Conservation (phyloP, 2,329 filamentous ascomycete genomes). For the Scedosporium boydii region DNA sequence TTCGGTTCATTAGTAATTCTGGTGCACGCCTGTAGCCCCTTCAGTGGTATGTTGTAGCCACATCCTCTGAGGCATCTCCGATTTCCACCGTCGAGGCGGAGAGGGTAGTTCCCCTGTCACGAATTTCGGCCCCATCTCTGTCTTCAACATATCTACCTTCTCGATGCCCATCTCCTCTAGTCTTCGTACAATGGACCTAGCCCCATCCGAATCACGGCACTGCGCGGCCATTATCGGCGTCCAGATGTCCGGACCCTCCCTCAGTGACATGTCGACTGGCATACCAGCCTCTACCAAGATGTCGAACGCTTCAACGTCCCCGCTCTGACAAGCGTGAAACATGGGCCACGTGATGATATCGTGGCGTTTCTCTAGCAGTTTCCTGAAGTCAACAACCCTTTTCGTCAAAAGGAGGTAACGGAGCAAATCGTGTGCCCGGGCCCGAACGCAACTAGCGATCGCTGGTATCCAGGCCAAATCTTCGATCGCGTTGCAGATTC, state of each 20-base stretch:
- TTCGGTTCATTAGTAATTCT: background rate
- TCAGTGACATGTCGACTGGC: background rate
- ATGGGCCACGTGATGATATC: background rate
- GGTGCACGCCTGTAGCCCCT: background rate
- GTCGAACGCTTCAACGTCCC: background rate
- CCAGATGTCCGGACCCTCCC: background rate
- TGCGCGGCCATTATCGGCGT: background rate
- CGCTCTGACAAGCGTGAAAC: background rate
- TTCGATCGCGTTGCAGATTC: background rate
- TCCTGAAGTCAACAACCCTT: background rate
- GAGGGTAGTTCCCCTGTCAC: background rate
- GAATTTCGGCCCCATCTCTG: background rate
- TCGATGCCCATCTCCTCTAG: background rate
- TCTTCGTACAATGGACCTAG: background rate
- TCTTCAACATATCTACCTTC: background rate
- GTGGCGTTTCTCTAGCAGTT: background rate
- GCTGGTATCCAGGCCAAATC: background rate
- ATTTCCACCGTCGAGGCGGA: background rate
- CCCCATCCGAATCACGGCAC: background rate
- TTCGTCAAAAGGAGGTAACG: background rate
- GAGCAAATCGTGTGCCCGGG: background rate
- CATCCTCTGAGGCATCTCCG: background rate
- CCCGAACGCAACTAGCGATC: background rate
- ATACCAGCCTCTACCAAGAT: background rate
- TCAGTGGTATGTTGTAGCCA: background rate